Evolutionary conservation across 2,329 filamentous ascomycete species (phyloP).

Genomic region (Cordyceps militaris): DNA sequence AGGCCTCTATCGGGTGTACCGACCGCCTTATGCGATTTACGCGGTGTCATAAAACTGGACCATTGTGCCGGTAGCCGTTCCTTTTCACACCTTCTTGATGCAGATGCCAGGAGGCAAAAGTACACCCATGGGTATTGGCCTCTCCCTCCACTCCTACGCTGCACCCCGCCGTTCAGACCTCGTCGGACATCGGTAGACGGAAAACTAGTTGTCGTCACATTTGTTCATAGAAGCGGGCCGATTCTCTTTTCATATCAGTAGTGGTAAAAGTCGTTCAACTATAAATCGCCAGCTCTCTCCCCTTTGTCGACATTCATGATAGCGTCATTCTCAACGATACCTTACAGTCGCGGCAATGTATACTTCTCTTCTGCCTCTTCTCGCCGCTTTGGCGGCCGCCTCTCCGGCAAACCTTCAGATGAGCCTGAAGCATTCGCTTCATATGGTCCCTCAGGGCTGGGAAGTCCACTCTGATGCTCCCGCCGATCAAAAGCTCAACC

Average conservation of each 20-base stretch:
- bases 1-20: not conserved
- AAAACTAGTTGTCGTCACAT: not conserved
- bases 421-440: conserved; percentile 12
- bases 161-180: not conserved
- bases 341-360: not conserved
- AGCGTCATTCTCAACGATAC: not conserved
- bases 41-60: conserved; percentile 4
- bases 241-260: not conserved
- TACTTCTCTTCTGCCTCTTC: conserved; percentile 8
- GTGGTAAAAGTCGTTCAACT: not conserved
- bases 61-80: conserved; percentile 7
- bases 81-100: not conserved
- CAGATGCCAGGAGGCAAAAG: not conserved
- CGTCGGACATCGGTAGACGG: not conserved
- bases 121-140: not conserved
- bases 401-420: conserved; percentile 8
- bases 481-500: conserved; percentile 5
- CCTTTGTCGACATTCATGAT: too few species aligned
- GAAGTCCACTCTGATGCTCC: conserved; percentile 9
- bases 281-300: not conserved
- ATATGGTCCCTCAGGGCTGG: conserved; percentile 7
- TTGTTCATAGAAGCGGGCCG: not conserved
- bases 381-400: conserved; percentile 12
- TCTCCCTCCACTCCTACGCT: not conserved
- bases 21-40: too few species aligned